Evolutionary conservation across 2,329 filamentous ascomycete genomes (phyloP).

Genomic region (Decorospora gaudefroyi): DNA sequence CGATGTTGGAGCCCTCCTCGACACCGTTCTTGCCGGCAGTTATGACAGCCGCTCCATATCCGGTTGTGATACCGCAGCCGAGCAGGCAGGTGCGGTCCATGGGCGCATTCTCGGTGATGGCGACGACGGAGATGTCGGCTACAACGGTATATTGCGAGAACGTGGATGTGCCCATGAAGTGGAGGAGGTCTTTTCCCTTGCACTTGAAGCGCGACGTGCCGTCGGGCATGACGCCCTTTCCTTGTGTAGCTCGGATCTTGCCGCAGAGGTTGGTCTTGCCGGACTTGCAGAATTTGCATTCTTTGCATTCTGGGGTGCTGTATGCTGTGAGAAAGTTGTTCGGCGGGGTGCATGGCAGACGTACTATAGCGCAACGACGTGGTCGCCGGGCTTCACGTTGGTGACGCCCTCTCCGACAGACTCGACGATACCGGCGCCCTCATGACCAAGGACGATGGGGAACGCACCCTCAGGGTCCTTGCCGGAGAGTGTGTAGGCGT

Average conservation of each 20-base stretch:
- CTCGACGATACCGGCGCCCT: constrained; percentile 52
- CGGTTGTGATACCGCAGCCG: constrained; percentile 97
- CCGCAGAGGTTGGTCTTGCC: constrained; percentile 99
- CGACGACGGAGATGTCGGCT: constrained; percentile 96
- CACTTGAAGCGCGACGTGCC: constrained; percentile 92
- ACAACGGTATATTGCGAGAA: constrained; percentile 99
- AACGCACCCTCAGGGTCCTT: constrained; percentile 85
- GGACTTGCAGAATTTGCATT: constrained; percentile 99
- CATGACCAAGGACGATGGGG: constrained; percentile 51
- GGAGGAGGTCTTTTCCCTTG: constrained; percentile 91
- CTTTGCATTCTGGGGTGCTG: constrained; percentile 93
- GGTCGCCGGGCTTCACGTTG: constrained; percentile 89
- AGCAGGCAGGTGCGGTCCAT: constrained; percentile 97
- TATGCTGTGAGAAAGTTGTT: constrained; percentile 24
- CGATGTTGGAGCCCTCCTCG: constrained; percentile 85
- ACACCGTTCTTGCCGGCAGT: constrained; percentile 73
- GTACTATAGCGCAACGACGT: constrained; percentile 63
- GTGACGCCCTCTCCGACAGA: constrained; percentile 88
- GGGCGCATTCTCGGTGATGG: constrained; percentile 84
- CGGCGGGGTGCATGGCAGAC: constrained; percentile 10
- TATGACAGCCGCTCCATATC: constrained; percentile 92
- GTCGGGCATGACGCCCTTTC: constrained; percentile 95
- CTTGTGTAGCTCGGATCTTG: constrained; percentile 97
- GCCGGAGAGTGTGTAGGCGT: constrained; percentile 70
- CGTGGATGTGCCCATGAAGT: constrained; percentile 99